A percentile compares a stretch with the other conserved stretches of the same genome.
These are phyloP conservation scores for Entonaema liquescens DNA, from an alignment of 495 filamentous ascomycete genomes.

Conservation along the genomic window DNA sequence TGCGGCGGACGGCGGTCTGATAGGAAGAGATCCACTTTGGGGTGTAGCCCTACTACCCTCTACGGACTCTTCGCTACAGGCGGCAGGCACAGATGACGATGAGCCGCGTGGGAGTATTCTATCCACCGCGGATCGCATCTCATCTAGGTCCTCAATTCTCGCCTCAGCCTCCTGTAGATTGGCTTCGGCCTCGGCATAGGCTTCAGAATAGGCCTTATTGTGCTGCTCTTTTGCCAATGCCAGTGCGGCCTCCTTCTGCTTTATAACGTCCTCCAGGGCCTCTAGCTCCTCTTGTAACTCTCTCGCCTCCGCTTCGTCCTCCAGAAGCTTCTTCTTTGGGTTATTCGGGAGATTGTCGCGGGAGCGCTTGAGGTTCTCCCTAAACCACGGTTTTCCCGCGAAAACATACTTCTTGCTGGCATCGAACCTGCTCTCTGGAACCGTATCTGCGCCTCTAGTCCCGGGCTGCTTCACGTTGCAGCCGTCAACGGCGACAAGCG, in stretches of 20 bases:
- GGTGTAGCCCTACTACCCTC: no score
- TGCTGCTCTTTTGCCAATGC: background rate
- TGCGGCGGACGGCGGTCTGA: no score
- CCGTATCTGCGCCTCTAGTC: background rate
- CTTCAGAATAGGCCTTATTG: background rate
- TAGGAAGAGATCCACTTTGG: no score
- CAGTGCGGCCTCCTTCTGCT: background rate
- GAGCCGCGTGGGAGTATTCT: no score
- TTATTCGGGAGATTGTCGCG: background rate
- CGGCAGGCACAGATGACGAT: no score
- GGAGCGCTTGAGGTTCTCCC: background rate
- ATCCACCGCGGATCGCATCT: no score
- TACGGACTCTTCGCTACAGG: no score
- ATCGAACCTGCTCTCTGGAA: background rate
- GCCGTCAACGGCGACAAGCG: background rate
- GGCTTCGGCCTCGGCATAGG: background rate
- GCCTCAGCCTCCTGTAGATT: background rate
- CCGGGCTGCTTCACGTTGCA: background rate
- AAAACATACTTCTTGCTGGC: background rate
- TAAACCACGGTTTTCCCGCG: background rate
- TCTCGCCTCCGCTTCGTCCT: background rate
- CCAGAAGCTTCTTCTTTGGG: background rate
- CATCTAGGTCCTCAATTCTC: background rate
- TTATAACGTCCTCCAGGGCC: background rate
- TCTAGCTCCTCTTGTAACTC: background rate